These are phyloP conservation scores for Gautieria morchelliformis DNA, from an alignment of 768 basidiomycete genomes.

Conservation along the genomic window DNA sequence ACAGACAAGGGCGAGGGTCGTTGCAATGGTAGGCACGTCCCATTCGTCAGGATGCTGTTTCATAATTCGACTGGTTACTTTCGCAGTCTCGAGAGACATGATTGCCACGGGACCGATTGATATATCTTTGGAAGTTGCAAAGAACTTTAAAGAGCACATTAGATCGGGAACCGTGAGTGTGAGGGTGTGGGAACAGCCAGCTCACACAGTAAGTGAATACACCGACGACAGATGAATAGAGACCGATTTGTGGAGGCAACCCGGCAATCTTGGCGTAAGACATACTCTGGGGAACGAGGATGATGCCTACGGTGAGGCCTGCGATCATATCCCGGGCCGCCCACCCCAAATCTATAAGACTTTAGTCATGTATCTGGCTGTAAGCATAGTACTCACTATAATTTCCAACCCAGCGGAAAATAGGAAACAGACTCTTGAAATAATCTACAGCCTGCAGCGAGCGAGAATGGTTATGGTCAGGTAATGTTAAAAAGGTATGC, in stretches of 20 bases:
- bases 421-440: conserved; percentile 70
- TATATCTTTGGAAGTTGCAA: conserved; percentile 96
- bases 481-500: background rate
- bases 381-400: conserved; percentile 54
- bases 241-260: conserved; percentile 77
- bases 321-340: conserved; percentile 80
- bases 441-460: conserved; percentile 56
- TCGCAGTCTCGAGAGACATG: conserved; percentile 89
- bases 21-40: conserved; percentile 68
- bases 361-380: background rate
- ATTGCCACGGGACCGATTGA: conserved; percentile 99
- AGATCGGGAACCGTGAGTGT: too few relatives aligned
- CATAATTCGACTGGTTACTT: conserved; percentile 66
- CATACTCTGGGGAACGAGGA: conserved; percentile 91
- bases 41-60: conserved; percentile 44
- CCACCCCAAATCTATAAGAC: conserved; percentile 62
- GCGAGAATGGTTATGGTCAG: background rate
- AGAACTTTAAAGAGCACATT: conserved; percentile 45
- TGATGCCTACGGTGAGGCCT: conserved; percentile 89
- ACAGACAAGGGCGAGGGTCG: conserved; percentile 71
- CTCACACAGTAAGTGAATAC: conserved; percentile 74
- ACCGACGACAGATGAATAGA: conserved; percentile 91
- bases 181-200: conserved; percentile 3
- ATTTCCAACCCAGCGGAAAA: conserved; percentile 73
- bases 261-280: conserved; percentile 83